These are phyloP conservation scores for Pseudocercospora crystallina DNA, from an alignment of 2,329 filamentous ascomycete genomes.

Conservation along the genomic window DNA sequence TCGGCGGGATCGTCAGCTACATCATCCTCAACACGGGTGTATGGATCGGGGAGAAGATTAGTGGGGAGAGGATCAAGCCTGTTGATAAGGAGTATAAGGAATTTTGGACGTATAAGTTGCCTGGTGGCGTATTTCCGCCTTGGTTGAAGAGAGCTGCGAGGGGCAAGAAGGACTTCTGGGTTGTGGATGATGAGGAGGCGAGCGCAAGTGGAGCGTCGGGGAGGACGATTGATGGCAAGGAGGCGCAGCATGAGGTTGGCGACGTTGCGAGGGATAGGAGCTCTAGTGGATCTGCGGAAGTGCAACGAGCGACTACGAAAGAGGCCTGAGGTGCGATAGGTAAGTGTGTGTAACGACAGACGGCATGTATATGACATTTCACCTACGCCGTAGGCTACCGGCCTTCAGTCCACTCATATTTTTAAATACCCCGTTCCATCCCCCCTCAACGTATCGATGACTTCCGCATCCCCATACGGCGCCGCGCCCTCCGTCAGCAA, in stretches of 20 bases:
- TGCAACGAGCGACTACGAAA: neutral
- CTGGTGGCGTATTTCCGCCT: slow-evolving; percentile 71
- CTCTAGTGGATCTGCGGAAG: neutral
- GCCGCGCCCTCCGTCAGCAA: no score
- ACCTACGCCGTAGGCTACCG: no score
- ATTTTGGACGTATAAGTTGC: slow-evolving; percentile 74
- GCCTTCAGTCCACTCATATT: no score
- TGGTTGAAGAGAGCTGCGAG: slow-evolving; percentile 65
- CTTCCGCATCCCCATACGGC: no score
- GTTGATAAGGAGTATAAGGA: slow-evolving; percentile 75
- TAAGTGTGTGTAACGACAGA: no score
- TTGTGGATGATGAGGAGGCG: slow-evolving; percentile 31
- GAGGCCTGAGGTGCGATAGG: neutral
- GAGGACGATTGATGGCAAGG: slow-evolving; percentile 6
- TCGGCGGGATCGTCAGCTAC: slow-evolving; percentile 76
- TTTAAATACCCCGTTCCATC: no score
- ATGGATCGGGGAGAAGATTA: slow-evolving; percentile 66
- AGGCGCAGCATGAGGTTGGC: neutral
- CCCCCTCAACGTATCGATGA: no score
- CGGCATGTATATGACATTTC: no score
- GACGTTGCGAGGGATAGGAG: slow-evolving; percentile 5
- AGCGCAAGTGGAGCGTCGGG: neutral
- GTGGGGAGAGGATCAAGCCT: slow-evolving; percentile 69
- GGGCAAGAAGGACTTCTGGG: slow-evolving; percentile 77
- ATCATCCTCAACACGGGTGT: slow-evolving; percentile 71